Percentiles rank a stretch among this genome's conserved stretches.
Conservation (phyloP, 768 basidiomycete species). For the Galerina marginata region DNA sequence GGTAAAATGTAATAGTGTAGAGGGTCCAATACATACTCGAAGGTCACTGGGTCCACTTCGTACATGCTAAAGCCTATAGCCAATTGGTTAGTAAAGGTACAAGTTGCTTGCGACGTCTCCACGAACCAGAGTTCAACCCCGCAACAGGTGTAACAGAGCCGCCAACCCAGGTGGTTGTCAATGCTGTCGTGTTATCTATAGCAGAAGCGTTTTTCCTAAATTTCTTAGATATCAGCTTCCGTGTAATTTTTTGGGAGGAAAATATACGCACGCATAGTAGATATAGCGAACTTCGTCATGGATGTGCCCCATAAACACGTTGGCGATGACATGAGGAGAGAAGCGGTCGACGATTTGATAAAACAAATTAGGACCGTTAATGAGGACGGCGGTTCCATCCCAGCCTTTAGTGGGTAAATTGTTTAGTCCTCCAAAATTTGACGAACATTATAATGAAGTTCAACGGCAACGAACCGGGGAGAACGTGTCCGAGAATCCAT, state of each 20-base stretch:
- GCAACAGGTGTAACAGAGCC: neutral
- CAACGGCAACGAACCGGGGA: neutral
- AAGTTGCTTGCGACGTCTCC: neutral
- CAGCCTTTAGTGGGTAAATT: neutral
- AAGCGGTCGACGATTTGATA: constrained; percentile 4
- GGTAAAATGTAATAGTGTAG: too few relatives aligned
- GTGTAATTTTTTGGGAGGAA: neutral
- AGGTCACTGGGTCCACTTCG: constrained; percentile 2
- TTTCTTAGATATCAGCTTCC: neutral
- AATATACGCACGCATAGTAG: neutral
- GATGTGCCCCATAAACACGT: constrained; percentile 3
- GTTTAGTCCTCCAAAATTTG: too few relatives aligned
- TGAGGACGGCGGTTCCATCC: neutral
- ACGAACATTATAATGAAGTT: too few relatives aligned
- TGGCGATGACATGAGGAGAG: constrained; percentile 3
- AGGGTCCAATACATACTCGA: neutral
- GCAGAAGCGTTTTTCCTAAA: neutral
- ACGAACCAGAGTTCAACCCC: neutral
- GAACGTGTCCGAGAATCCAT: constrained; percentile 3
- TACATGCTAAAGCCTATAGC: neutral
- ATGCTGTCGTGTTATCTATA: neutral
- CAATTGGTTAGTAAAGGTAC: neutral
- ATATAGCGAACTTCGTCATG: constrained; percentile 3
- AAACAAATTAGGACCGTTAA: neutral
- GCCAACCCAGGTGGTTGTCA: constrained; percentile 4